Conservation (phyloP, 768 basidiomycete genomes). For the Termitomyces sp. region DNA sequence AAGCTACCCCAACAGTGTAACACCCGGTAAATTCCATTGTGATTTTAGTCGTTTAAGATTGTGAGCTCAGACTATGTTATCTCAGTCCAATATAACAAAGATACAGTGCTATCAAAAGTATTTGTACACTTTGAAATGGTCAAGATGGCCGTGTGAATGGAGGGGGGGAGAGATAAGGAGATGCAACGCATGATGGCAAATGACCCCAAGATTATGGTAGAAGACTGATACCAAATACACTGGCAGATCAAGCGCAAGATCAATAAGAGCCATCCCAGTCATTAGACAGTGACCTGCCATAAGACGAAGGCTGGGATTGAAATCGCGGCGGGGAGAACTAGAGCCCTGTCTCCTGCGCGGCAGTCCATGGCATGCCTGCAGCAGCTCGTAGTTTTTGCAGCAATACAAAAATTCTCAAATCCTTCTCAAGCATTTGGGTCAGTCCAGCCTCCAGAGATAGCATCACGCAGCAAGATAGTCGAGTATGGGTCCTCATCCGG, state of each 20-base stretch:
- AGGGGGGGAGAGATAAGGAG: background rate
- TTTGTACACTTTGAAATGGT: background rate
- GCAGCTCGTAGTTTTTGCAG: background rate
- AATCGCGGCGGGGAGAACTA: background rate
- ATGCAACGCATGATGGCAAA: background rate
- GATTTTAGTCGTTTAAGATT: too few relatives aligned
- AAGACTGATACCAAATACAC: background rate
- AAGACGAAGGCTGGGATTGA: background rate
- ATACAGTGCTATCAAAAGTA: background rate
- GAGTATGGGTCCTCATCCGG: slow-evolving; percentile 18
- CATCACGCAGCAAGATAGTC: slow-evolving; percentile 25
- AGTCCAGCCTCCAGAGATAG: slow-evolving; percentile 24
- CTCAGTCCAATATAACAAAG: background rate
- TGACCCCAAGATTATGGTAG: background rate
- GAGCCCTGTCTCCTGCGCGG: background rate
- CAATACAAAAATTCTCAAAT: background rate
- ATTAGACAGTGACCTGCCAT: background rate
- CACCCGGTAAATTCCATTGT: too few relatives aligned
- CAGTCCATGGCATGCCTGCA: too few relatives aligned
- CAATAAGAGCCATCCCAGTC: too few relatives aligned
- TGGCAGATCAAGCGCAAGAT: background rate
- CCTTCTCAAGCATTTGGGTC: slow-evolving; percentile 9
- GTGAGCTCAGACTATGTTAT: too few relatives aligned
- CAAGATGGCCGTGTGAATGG: background rate
- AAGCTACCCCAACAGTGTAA: too few relatives aligned